Conservation (phyloP, 805 yeast genomes). For the Ogataea methylovora region DNA sequence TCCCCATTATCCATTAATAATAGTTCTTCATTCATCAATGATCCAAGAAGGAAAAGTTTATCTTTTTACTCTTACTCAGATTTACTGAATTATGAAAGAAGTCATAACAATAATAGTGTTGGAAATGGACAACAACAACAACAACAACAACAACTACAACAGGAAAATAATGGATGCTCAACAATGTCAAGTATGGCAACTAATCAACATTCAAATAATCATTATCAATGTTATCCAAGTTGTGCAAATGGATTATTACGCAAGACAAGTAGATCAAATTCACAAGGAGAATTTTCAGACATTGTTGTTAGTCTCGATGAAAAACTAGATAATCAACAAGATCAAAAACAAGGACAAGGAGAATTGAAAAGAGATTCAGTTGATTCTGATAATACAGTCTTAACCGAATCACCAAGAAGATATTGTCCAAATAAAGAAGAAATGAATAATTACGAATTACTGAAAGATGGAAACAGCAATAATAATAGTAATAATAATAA, state of each 20-base stretch:
- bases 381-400: neutral
- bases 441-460: neutral
- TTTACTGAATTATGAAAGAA: conserved; percentile 19
- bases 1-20: neutral
- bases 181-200: too few species aligned
- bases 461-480: neutral
- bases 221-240: too few species aligned
- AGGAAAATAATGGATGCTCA: too few species aligned
- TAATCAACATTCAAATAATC: too few species aligned
- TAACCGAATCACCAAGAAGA: neutral
- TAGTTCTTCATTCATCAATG: neutral
- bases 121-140: neutral
- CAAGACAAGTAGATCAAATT: too few species aligned
- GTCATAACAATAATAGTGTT: neutral
- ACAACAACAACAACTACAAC: neutral
- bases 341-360: neutral
- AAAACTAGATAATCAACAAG: neutral
- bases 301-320: neutral
- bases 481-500: neutral
- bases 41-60: conserved; percentile 16
- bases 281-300: too few species aligned
- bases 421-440: neutral
- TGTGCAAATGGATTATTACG: too few species aligned
- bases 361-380: neutral
- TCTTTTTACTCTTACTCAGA: conserved; percentile 27